phyloP scores from a whole-genome alignment of 2,329 filamentous ascomycete species.

The Phaeosphaeriaceae sp. region DNA sequence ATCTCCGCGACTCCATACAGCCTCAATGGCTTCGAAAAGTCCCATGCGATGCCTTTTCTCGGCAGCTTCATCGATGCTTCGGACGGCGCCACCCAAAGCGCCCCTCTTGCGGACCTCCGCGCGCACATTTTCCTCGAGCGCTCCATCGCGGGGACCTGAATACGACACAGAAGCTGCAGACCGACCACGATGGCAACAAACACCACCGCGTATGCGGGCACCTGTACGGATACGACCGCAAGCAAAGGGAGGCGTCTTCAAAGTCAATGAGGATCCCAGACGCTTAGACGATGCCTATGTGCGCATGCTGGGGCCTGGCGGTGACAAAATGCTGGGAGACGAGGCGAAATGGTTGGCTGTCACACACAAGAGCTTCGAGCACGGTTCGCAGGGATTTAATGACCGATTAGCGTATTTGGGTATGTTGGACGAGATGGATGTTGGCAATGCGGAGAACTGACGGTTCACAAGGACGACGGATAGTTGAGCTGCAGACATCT shows the following conservation, averaged over 20 bases:
- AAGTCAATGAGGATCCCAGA: constrained; percentile 77
- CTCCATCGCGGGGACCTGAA: constrained; percentile 30
- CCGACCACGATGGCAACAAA: constrained; percentile 59
- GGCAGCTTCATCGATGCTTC: constrained; percentile 33
- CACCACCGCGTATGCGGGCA: constrained; percentile 56
- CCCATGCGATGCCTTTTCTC: constrained; percentile 46
- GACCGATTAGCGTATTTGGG: constrained; percentile 89
- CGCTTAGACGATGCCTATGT: constrained; percentile 80
- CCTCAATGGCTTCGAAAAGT: constrained; percentile 58
- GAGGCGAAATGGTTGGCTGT: constrained; percentile 97
- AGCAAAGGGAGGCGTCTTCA: constrained; percentile 65
- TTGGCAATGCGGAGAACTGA: constrained; percentile 16
- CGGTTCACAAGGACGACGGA: constrained; percentile 62
- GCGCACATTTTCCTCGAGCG: constrained; percentile 43
- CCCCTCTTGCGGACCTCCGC: constrained; percentile 44
- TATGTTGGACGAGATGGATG: constrained; percentile 50
- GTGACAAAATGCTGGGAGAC: constrained; percentile 78
- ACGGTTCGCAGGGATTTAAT: constrained; percentile 92
- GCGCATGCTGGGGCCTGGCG: constrained; percentile 74
- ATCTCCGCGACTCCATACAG: constrained; percentile 16
- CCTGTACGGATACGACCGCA: constrained; percentile 63
- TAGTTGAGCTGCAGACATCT: constrained; percentile 70
- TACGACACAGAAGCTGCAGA: constrained; percentile 41
- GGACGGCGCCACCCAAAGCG: constrained; percentile 30
- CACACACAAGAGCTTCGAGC: constrained; percentile 98